phyloP scores from a whole-genome alignment of 1,284 basidiomycete genomes.

The Sanghuangporus sanghuang region DNA sequence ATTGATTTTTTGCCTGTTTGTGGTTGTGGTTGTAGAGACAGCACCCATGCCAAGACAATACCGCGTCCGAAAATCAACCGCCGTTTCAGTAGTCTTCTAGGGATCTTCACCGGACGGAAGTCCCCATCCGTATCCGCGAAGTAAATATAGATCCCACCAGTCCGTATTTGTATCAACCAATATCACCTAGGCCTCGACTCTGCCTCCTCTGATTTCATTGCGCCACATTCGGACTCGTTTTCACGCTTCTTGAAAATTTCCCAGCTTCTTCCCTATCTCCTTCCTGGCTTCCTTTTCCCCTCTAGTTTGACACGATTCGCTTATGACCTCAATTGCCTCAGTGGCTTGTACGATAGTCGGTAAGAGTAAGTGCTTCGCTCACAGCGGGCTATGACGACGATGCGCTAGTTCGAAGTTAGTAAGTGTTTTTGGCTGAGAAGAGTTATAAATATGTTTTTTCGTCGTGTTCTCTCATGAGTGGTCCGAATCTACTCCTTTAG shows the following conservation, averaged over 20 bases:
- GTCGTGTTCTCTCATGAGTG: background rate
- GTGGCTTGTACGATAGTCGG: constrained; percentile 3
- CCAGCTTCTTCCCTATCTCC: background rate
- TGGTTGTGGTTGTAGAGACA: background rate
- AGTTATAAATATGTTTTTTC: background rate
- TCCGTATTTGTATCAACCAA: background rate
- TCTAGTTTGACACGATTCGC: background rate
- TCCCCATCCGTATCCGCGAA: background rate
- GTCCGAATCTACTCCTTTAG: background rate
- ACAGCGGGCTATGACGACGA: background rate
- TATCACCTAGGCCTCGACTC: background rate
- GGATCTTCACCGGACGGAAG: constrained; percentile 9
- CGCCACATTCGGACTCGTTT: background rate
- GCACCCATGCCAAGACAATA: background rate
- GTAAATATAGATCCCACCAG: background rate
- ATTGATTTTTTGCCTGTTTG: no score
- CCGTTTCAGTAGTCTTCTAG: constrained; percentile 13
- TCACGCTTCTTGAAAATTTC: background rate
- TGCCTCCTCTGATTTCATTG: background rate
- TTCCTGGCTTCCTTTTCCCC: background rate
- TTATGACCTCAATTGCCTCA: constrained; percentile 3
- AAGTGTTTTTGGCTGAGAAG: background rate
- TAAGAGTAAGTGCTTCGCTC: background rate
- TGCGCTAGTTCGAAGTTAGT: background rate
- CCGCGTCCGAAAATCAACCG: constrained; percentile 8